A percentile compares a stretch with the other conserved stretches of the same genome.
Evolutionary conservation across 352 stramenopile species (phyloP).

Genomic region (Phytophthora sojae): DNA sequence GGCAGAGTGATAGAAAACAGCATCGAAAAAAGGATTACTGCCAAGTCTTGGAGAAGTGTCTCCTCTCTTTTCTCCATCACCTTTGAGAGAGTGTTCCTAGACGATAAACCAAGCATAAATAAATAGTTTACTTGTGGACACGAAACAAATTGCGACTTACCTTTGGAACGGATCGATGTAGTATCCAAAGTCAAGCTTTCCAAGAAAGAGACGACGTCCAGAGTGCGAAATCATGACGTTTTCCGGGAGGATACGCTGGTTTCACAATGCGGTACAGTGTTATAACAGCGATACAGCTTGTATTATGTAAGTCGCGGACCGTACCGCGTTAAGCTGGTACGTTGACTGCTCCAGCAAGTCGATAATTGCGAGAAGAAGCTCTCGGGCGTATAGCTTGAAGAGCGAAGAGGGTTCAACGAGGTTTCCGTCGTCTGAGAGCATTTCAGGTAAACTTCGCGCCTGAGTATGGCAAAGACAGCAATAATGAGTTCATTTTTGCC

Average conservation of each 20-base stretch:
- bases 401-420: conserved; percentile 22
- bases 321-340: conserved; percentile 19
- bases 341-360: conserved; percentile 31
- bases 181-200: conserved; percentile 33
- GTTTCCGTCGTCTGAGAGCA: conserved; percentile 16
- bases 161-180: conserved; percentile 25
- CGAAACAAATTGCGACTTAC: conserved; percentile 10
- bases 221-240: conserved; percentile 36
- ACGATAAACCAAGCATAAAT: neutral
- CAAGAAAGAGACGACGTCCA: conserved; percentile 27
- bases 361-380: conserved; percentile 24
- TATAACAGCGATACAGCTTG: neutral
- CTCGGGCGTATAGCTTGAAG: conserved; percentile 29
- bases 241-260: conserved; percentile 20
- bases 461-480: neutral
- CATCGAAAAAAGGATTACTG: conserved; percentile 34
- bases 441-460: conserved; percentile 16
- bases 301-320: neutral
- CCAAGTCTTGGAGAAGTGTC: conserved; percentile 25
- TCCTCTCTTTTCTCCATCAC: conserved; percentile 13
- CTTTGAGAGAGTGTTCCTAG: neutral
- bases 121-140: neutral
- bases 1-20: conserved; percentile 26
- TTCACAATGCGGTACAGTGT: neutral
- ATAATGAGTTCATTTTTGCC: neutral